Percentiles rank a stretch among this genome's conserved stretches.
These are phyloP conservation scores for Microcyclosporella mali DNA, from an alignment of 2,329 filamentous ascomycete species.

Conservation along the genomic window DNA sequence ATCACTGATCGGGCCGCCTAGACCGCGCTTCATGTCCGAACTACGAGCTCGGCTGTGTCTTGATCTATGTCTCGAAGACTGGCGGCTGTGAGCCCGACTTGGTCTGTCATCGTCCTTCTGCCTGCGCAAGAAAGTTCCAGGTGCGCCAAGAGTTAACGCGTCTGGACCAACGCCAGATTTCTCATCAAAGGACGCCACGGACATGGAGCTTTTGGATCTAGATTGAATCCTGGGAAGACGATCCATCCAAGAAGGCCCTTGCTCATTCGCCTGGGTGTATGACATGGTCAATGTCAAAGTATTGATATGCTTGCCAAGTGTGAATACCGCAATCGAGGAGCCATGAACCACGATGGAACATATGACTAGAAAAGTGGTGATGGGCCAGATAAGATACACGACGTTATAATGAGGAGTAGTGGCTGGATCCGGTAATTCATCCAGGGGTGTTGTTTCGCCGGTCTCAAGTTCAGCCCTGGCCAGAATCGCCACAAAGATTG, in stretches of 20 bases:
- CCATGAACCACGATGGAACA: conserved; percentile 92
- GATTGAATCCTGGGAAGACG: conserved; percentile 77
- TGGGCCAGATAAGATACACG: conserved; percentile 87
- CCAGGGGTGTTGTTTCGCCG: conserved; percentile 64
- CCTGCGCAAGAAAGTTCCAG: conserved; percentile 72
- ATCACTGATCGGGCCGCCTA: conserved; percentile 80
- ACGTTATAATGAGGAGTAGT: conserved; percentile 61
- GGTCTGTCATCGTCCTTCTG: conserved; percentile 67
- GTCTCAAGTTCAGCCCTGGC: conserved; percentile 86
- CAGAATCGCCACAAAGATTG: conserved; percentile 90
- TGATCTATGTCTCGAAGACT: conserved; percentile 59
- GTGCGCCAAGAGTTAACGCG: conserved; percentile 63
- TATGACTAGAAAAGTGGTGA: conserved; percentile 89
- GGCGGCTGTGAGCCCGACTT: conserved; percentile 56
- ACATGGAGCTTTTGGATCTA: conserved; percentile 73
- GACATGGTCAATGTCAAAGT: conserved; percentile 92
- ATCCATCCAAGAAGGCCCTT: conserved; percentile 92
- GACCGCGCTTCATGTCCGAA: conserved; percentile 62
- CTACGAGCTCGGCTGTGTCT: conserved; percentile 55
- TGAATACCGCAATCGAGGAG: conserved; percentile 97
- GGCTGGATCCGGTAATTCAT: conserved; percentile 49
- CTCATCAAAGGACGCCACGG: conserved; percentile 54
- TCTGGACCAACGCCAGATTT: conserved; percentile 45
- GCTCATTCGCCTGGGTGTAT: conserved; percentile 83
- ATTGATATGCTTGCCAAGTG: conserved; percentile 95